Evolutionary conservation across 257 asterid genomes (phyloP), one percentile per base, ranked within the genome.

Genomic region (Vinca minor): DNA sequence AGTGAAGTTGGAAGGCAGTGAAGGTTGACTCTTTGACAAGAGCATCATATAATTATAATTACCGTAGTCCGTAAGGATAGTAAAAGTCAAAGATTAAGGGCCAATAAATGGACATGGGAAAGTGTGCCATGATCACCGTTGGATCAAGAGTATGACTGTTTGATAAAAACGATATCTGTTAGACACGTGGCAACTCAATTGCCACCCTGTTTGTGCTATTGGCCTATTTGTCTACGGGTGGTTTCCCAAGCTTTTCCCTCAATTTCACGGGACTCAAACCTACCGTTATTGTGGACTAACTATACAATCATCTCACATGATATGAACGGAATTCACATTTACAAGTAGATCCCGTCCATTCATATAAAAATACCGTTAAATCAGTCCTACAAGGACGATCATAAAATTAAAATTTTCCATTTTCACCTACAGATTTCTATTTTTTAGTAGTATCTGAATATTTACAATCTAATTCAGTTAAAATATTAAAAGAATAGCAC

Each of bases 51-150:
- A 26, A 36, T 3, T 34, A 34, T 34, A 34, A 3, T 34, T 73
- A 49, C 55, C 65, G 70, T 59, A 8, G 8, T 48, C 55, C 65
- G 70, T 59, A 8, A 8, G 0, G n/a, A 63, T 63, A 23, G 21
- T 0, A 53, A 64, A 72, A 60, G 78, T 76, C 78, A 76, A 76
- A 68, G 72, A 72, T 45, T 7, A 36, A 58, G n/a, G 72, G 49
- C 75, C 66, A 69, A 63, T 69, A 38, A 69, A 73, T 68, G 10
- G 66, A 18, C 64, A 56, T 69, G 34, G 81, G 70, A 71, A 76
- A 60, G 63, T n/a, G 81, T 76, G 81, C 78, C 72, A 44, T 1
- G 54, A 69, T 71, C 71, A 39, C 77, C 75, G 69, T 72, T 52
- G 68, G 81, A 71, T 77, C 73, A 46, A 45, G 71, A 38, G 65